Conservation (phyloP, 345 rosid genomes). For the Eucalyptus grandis region DNA sequence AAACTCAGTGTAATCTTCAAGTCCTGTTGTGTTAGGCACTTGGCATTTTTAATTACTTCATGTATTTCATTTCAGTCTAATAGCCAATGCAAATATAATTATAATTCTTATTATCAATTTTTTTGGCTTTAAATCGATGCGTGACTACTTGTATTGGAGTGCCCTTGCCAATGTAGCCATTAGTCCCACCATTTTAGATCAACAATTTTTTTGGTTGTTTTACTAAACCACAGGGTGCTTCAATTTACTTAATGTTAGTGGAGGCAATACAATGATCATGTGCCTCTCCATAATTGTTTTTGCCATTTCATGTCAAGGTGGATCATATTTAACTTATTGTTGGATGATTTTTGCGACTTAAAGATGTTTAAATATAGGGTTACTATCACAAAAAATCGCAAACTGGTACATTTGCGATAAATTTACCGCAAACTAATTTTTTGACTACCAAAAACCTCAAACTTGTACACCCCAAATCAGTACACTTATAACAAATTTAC, state of each 20-base stretch:
- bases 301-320: not conserved
- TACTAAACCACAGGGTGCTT: not conserved
- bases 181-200: not conserved
- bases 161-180: not conserved
- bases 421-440: too few species aligned
- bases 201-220: not conserved
- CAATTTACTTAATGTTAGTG: not conserved
- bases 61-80: not conserved
- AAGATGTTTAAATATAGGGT: not conserved
- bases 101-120: not conserved
- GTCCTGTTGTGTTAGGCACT: not conserved
- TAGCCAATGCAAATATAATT: not conserved
- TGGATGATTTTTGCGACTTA: not conserved
- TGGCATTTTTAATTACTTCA: not conserved
- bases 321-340: not conserved
- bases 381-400: accelerated
- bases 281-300: not conserved
- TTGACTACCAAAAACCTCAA: too few species aligned
- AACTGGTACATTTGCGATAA: too few species aligned
- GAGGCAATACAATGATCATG: not conserved
- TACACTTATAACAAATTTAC: too few species aligned
- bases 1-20: constrained; percentile 21
- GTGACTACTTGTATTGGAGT: not conserved
- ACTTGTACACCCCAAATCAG: accelerated
- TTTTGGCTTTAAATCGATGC: not conserved